A percentile compares a stretch with the other conserved stretches of the same genome.
Conservation (phyloP, 192 early-diverging fungal species). For the Backusella morwellensis region DNA sequence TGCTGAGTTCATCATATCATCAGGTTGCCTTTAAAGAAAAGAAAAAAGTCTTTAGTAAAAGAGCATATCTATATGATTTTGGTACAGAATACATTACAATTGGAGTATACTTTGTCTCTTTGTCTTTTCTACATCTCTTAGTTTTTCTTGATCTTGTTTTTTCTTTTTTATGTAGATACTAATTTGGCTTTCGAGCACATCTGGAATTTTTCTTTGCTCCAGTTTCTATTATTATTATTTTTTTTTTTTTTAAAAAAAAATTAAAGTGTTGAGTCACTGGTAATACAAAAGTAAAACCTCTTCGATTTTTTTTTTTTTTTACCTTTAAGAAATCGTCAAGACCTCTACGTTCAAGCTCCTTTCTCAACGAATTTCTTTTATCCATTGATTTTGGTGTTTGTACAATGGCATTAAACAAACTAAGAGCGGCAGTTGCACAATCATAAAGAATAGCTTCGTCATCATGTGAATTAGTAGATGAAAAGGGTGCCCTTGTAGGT, state of each 20-base stretch:
- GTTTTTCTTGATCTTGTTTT: constrained; percentile 39
- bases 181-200: constrained; percentile 33
- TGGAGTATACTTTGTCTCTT: constrained; percentile 28
- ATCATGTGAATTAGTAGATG: neutral
- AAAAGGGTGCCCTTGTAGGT: neutral
- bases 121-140: constrained; percentile 37
- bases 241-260: neutral
- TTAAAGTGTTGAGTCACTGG: neutral
- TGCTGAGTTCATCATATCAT: constrained; percentile 22
- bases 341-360: constrained; percentile 50
- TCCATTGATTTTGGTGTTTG: constrained; percentile 41
- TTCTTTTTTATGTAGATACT: constrained; percentile 38
- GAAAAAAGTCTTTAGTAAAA: neutral
- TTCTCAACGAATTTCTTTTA: constrained; percentile 38
- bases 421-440: constrained; percentile 40
- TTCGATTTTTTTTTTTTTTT: constrained; percentile 22
- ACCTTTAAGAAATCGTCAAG: constrained; percentile 45
- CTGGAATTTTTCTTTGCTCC: neutral
- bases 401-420: constrained; percentile 46
- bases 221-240: neutral
- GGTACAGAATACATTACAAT: constrained; percentile 4
- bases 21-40: constrained; percentile 17
- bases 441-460: constrained; percentile 39
- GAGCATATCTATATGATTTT: neutral
- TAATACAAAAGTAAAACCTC: neutral